These are phyloP conservation scores for Solanum aculeatissimum DNA, from an alignment of 305 asterid species.

Conservation along the genomic window DNA sequence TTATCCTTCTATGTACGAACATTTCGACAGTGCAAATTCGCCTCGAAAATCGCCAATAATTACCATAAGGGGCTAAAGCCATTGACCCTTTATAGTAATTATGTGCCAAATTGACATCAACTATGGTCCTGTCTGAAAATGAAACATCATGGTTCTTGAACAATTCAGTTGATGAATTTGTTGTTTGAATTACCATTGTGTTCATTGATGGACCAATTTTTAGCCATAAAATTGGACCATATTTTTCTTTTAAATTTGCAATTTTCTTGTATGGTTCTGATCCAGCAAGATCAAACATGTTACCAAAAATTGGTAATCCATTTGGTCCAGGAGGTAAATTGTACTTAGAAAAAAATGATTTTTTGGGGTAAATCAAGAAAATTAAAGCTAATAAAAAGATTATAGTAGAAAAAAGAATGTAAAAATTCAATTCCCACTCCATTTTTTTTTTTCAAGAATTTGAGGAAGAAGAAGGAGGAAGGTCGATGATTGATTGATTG, in stretches of 20 bases:
- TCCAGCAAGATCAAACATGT: constrained; percentile 9
- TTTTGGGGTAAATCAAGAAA: not conserved
- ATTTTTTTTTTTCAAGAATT: not conserved
- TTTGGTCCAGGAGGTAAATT: constrained; percentile 8
- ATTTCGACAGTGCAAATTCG: constrained; percentile 4
- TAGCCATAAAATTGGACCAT: constrained; percentile 5
- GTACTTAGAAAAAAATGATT: not conserved
- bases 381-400: constrained; percentile 2
- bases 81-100: not conserved
- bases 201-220: not conserved
- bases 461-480: not conserved
- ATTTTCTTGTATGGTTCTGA: not conserved
- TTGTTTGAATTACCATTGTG: constrained; percentile 1
- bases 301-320: constrained; percentile 8
- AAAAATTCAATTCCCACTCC: not conserved
- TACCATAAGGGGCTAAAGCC: constrained; percentile 1
- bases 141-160: constrained; percentile 8
- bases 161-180: not conserved
- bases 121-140: not conserved
- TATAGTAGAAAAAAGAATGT: constrained; percentile 7
- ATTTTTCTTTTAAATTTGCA: not conserved
- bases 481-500: not conserved
- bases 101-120: not conserved
- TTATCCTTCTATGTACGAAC: not conserved
- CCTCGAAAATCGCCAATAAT: not conserved